Evolutionary conservation across 2,329 filamentous ascomycete genomes (phyloP).

Genomic region (Venturia asperata): DNA sequence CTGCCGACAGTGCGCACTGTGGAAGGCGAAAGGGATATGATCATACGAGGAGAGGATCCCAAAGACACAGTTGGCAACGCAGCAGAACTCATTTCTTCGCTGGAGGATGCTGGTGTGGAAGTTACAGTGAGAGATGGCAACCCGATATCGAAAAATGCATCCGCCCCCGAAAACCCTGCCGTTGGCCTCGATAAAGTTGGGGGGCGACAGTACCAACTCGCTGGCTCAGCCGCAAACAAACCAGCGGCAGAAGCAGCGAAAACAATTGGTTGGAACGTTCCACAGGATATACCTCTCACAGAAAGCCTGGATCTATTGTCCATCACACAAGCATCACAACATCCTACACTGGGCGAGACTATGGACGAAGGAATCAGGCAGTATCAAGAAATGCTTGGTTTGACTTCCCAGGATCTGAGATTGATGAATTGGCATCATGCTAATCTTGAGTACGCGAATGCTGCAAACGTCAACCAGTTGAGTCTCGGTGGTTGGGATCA

Average conservation of each 20-base stretch:
- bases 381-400: constrained; percentile 73
- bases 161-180: constrained; percentile 42
- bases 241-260: constrained; percentile 72
- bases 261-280: constrained; percentile 75
- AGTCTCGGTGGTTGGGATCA: constrained; percentile 94
- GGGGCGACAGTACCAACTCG: constrained; percentile 64
- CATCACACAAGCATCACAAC: constrained; percentile 52
- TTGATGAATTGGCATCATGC: constrained; percentile 97
- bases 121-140: constrained; percentile 41
- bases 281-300: constrained; percentile 52
- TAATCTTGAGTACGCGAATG: constrained; percentile 96
- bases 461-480: constrained; percentile 75
- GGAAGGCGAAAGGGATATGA: constrained; percentile 73
- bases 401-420: constrained; percentile 79
- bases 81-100: constrained; percentile 62
- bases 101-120: constrained; percentile 57
- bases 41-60: constrained; percentile 76
- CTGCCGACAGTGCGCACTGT: constrained; percentile 61
- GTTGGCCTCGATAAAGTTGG: constrained; percentile 54
- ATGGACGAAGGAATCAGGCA: constrained; percentile 88
- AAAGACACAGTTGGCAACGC: constrained; percentile 49
- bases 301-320: constrained; percentile 65
- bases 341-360: constrained; percentile 78
- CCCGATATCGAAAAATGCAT: constrained; percentile 25
- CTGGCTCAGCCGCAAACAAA: constrained; percentile 59